These are phyloP conservation scores for Monosporozyma siamensis DNA, from an alignment of 805 yeast genomes.

Conservation along the genomic window DNA sequence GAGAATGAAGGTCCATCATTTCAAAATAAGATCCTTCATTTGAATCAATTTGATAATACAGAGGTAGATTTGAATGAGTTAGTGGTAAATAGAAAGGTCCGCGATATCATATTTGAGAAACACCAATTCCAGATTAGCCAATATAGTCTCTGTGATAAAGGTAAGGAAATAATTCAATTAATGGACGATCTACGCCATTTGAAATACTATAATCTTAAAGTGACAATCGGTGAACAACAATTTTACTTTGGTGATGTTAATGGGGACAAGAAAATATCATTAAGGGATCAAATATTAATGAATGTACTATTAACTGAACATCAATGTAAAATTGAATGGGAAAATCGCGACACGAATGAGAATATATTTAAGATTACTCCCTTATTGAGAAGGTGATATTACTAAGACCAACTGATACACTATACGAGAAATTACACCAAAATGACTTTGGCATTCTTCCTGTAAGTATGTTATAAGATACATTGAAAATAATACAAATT, in stretches of 20 bases:
- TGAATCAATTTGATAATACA: not conserved
- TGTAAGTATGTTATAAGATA: no score
- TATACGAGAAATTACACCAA: no score
- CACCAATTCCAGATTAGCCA: slow-evolving; percentile 1
- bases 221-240: slow-evolving; percentile 5
- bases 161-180: not conserved
- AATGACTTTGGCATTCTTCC: no score
- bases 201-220: slow-evolving; percentile 7
- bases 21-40: slow-evolving; percentile 1
- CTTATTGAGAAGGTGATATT: not conserved
- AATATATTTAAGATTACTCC: not conserved
- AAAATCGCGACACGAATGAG: slow-evolving; percentile 2
- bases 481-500: no score
- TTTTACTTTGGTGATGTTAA: slow-evolving; percentile 13
- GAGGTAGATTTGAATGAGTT: not conserved
- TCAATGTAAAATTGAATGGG: slow-evolving; percentile 11
- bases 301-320: not conserved
- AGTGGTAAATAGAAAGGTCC: not conserved
- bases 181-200: slow-evolving; percentile 7
- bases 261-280: slow-evolving; percentile 7
- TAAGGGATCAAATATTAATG: not conserved
- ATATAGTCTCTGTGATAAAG: not conserved
- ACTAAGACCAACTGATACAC: no score
- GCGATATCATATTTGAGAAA: slow-evolving; percentile 2
- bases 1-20: not conserved